These are phyloP conservation scores for Neurospora pannonica DNA, from an alignment of 495 filamentous ascomycete species.

Conservation along the genomic window DNA sequence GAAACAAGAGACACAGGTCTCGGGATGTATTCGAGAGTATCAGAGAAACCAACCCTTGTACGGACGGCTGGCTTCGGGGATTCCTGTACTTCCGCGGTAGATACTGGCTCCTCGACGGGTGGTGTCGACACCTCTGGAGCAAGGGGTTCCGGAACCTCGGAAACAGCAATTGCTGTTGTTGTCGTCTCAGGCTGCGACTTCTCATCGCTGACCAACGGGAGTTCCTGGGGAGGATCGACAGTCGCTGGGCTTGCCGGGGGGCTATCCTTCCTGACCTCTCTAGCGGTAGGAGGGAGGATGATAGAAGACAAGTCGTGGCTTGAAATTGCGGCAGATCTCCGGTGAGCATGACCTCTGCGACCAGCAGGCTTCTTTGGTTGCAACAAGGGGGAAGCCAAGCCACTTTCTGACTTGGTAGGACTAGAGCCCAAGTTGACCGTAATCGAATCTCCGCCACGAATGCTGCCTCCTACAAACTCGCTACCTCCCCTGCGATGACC, in stretches of 20 bases:
- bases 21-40: constrained; percentile 58
- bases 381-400: constrained; percentile 39
- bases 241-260: constrained; percentile 62
- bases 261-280: constrained; percentile 46
- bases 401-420: constrained; percentile 53
- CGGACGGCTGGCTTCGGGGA: constrained; percentile 32
- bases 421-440: constrained; percentile 47
- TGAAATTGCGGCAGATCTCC: constrained; percentile 81
- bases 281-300: constrained; percentile 51
- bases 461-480: constrained; percentile 71
- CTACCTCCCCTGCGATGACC: constrained; percentile 63
- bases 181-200: constrained; percentile 6
- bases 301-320: constrained; percentile 62
- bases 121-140: neutral
- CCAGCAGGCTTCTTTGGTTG: constrained; percentile 39
- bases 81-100: constrained; percentile 16
- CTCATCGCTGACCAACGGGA: constrained; percentile 23
- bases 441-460: constrained; percentile 44
- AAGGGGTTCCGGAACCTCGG: neutral
- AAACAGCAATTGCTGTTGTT: neutral
- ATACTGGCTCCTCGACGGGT: neutral
- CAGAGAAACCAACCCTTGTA: constrained; percentile 49
- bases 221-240: constrained; percentile 23
- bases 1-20: constrained; percentile 66
- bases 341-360: constrained; percentile 68